Evolutionary conservation across 345 rosid genomes (phyloP).

Genomic region (Anastatica hierochuntica): DNA sequence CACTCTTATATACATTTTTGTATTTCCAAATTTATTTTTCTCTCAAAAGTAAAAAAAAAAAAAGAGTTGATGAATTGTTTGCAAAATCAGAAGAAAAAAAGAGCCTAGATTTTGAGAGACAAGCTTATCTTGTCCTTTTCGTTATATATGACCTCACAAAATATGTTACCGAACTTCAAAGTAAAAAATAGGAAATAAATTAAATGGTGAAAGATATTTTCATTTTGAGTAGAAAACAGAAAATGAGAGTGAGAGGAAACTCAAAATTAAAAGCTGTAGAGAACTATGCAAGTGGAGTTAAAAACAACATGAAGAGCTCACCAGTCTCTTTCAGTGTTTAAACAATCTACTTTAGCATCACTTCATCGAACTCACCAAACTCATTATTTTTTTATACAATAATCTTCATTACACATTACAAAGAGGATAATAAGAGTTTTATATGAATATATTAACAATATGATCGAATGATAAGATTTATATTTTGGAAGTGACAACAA

Average conservation of each 20-base stretch:
- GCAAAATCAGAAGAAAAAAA: slow-evolving; percentile 4
- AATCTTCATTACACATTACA: not conserved
- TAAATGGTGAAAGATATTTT: slow-evolving; percentile 12
- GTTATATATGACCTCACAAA: slow-evolving; percentile 28
- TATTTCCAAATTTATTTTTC: too few species aligned
- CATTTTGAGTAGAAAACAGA: slow-evolving; percentile 20
- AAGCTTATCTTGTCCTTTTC: slow-evolving; percentile 30
- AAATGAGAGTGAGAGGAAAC: slow-evolving; percentile 17
- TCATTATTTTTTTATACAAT: slow-evolving; percentile 5
- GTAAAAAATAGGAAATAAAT: slow-evolving; percentile 7
- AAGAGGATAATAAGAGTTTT: not conserved
- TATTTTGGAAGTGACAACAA: too few species aligned
- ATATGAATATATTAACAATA: too few species aligned
- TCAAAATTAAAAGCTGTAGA: slow-evolving; percentile 20
- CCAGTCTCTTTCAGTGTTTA: slow-evolving; percentile 20
- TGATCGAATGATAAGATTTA: too few species aligned
- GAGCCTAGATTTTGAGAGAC: slow-evolving; percentile 29
- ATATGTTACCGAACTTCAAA: slow-evolving; percentile 24
- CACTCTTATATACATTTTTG: slow-evolving; percentile 11
- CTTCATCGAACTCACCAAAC: slow-evolving; percentile 16
- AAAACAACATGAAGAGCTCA: slow-evolving; percentile 28
- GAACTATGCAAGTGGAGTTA: slow-evolving; percentile 29
- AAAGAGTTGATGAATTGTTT: slow-evolving; percentile 10
- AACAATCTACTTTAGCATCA: slow-evolving; percentile 15
- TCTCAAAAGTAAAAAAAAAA: too few species aligned